Evolutionary conservation across 805 yeast genomes (phyloP), one percentile per base, ranked within the genome.

Genomic region (Pichia exigua): DNA sequence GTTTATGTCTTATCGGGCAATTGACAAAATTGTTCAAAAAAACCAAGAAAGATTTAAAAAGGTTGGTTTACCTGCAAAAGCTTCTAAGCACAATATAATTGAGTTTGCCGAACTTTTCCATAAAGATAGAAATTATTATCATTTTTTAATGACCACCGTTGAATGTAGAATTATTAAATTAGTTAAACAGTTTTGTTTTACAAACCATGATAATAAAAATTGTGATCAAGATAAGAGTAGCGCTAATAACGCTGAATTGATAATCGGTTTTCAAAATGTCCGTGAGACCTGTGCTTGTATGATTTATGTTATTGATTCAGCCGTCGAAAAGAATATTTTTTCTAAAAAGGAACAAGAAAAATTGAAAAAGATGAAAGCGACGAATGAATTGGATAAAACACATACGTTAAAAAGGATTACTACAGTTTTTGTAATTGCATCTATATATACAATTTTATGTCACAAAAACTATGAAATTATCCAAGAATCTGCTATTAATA

Each of bases 11-110:
- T 47, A 18, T 22, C 12, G 21, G 6, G 45, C 48, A 7, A 24
- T 51, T 27, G 40, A 28, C 2, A 20, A 40, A 6, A 51, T 51
- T 18, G 18, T 51, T 24, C 32, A 51, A 5, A 39, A 26, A 40
- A 47, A 13, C 24, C 13, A 35, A 20, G 20, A 12, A 21, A 46
- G 39, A n/a, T 45, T 42, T 46, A 24, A 46, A 22, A 21, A 42
- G 18, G 10, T 28, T 9, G 12, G 12, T 26, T 49, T 42, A 27
- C n/a, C 24, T 15, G 10, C 10, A 8, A 46, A 39, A 13, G n/a
- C 24, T 1, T 41, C 46, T 9, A 42, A 32, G n/a, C 30, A 30
- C 13, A 38, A 45, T 20, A 15, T 49, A 18, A 21, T 49, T 35
- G 12, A n/a, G 2, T 21, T 24, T 10, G 24, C 38, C 2, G 49